Evolutionary conservation across 345 rosid species (phyloP), one percentile per base, ranked within the genome.

Genomic region (Abelmoschus esculentus): DNA sequence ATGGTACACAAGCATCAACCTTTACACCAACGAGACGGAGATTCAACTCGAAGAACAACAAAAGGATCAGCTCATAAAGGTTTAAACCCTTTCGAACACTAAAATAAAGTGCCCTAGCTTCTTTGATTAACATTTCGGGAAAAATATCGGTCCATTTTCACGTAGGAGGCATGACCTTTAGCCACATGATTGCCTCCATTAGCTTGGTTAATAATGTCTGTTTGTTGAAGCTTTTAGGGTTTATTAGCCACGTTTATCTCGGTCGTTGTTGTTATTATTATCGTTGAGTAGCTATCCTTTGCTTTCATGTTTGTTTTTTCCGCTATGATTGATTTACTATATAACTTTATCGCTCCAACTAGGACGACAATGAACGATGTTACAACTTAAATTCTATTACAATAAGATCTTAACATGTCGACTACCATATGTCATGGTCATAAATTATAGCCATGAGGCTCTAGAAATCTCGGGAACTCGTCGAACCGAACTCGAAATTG

Each of bases 1-100:
- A 50, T 87, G 96, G 97, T 92, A 92, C 74, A 85, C 77, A 60
- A 74, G 84, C 34, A 90, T 90, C 77, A 89, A 76, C 72, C 78
- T 89, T 47, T 81, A 78, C 14, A 77, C 74, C 4, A 70, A 75
- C 34, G 80, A 55, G 22, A 59, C 63, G 70, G 79, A 57, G 55
- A 56, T 69, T 58, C 44, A 77, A 66, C 38, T 58, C 73, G 69
- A 55, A 58, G 72, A 29, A 60, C 72, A 50, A 58, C 73, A 62
- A 13, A 73, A 61, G 11, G 67, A 75, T 42, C 15, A 22, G 61
- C 56, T 72, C 7, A 36, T 32, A 68, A 77, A 22, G 64, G 76
- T 63, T 57, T 75, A 38, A 52, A 8, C 19, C 19, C 31, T 53
- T 2, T 7, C 3, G 2, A 54, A 54, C 29, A 54, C 13, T 54